Evolutionary conservation across 2,329 filamentous ascomycete genomes (phyloP), one percentile per base, ranked within the genome.

Genomic region (Aspergillus versicolor): DNA sequence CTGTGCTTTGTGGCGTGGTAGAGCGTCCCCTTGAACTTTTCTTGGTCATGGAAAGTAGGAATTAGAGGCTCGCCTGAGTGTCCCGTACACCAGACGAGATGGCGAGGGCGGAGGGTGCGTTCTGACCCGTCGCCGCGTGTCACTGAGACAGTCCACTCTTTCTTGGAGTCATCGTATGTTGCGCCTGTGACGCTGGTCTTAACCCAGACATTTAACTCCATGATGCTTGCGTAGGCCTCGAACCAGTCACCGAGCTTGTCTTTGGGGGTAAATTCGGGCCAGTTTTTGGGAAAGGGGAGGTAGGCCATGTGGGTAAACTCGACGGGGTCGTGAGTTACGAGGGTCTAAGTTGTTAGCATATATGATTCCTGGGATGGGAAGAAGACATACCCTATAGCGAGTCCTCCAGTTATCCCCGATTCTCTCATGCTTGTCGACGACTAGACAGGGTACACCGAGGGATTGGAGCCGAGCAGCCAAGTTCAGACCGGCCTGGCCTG

Each of bases 391-490:
- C 22, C 75, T 70, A 58, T 83, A 83, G n/a, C 81, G 73, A 15
- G 76, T 72, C 3, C 78, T 67, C 81, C 81, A 82, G 49, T 79
- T 80, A 58, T 82, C 79, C 4, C 80, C 80, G 9, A 82, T 69
- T 0, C 75, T 68, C 15, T 74, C 67, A 40, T 77, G 75, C 51
- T 73, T 73, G 50, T 82, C 80, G 13, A 82, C 64, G 30, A 82
- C 68, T 17, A 81, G 65, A 49, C 67, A 70, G 5, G 72, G 70
- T 0, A 80, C 54, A 4, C 74, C 73, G 12, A 79, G 65, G 3
- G 70, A 72, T 52, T 77, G 69, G 2, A 79, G 67, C 11, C 77
- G 72, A 34, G 77, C 77, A 22, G 69, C 76, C 46, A 75, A 64
- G 30, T 73, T 77, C 17, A 79, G 62, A 15, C 77, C 77, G 17